phyloP scores from a whole-genome alignment of 2,329 filamentous ascomycete species.

The Hysterium pulicare region DNA sequence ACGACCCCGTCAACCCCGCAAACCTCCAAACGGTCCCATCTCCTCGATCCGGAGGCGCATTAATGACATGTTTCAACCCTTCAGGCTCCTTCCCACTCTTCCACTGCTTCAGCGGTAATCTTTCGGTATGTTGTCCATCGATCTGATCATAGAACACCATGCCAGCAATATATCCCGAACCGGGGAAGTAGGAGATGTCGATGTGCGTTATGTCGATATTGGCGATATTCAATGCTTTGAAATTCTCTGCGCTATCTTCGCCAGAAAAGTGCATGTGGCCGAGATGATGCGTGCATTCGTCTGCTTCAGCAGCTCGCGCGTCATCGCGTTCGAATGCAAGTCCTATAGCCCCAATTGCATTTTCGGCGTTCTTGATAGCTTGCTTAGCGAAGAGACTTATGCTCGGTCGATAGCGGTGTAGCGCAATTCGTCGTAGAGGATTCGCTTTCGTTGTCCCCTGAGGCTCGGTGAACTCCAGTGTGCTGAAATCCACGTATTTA shows the following conservation, averaged over 20 bases:
- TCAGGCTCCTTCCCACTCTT: constrained; percentile 17
- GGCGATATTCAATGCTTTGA: constrained; percentile 16
- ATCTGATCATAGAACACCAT: constrained; percentile 23
- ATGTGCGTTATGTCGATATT: constrained; percentile 24
- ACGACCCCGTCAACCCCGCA: constrained; percentile 21
- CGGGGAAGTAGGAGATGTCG: constrained; percentile 23
- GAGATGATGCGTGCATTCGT: constrained; percentile 20
- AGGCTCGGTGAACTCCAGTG: constrained; percentile 23
- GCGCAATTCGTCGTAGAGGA: constrained; percentile 15
- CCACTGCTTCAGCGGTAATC: constrained; percentile 23
- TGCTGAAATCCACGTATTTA: constrained; percentile 23
- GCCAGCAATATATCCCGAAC: constrained; percentile 20
- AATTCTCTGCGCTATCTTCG: constrained; percentile 9
- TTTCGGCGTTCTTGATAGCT: constrained; percentile 14
- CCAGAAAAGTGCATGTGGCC: constrained; percentile 14
- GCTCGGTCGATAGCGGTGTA: constrained; percentile 22
- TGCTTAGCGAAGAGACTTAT: constrained; percentile 12
- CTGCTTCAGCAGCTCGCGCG: constrained; percentile 5
- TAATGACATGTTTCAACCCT: constrained; percentile 15
- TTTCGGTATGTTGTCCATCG: constrained; percentile 12
- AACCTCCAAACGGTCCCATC: constrained; percentile 26
- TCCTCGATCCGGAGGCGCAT: constrained; percentile 21
- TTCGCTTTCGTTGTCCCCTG: constrained; percentile 13
- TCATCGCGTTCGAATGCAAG: constrained; percentile 15
- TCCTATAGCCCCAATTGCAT: constrained; percentile 22